Conservation (phyloP, 345 rosid species). For the Brassica cretica region DNA sequence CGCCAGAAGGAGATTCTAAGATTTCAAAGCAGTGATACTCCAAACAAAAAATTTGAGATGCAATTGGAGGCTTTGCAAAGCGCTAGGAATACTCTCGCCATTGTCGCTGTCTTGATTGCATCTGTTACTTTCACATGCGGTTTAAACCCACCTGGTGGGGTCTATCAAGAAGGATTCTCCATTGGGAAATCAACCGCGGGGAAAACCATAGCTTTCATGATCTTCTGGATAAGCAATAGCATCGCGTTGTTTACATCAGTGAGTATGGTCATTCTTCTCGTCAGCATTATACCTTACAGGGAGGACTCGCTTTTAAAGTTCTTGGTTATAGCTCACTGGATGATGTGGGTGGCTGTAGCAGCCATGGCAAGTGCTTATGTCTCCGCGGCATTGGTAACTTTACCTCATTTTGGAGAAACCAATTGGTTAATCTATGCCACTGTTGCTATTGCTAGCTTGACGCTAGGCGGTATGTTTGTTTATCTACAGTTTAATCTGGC, state of each 20-base stretch:
- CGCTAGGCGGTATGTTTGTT: constrained; percentile 4
- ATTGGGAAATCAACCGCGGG: constrained; percentile 12
- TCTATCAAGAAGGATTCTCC: neutral
- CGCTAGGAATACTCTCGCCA: constrained; percentile 7
- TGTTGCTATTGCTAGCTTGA: constrained; percentile 14
- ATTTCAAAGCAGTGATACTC: neutral
- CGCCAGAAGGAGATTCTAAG: constrained; percentile 3
- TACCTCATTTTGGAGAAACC: constrained; percentile 14
- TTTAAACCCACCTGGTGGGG: constrained; percentile 21
- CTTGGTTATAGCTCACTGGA: constrained; percentile 33
- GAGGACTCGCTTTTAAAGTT: constrained; percentile 24
- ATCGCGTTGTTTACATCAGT: constrained; percentile 45
- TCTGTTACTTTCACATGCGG: constrained; percentile 25
- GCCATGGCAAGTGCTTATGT: constrained; percentile 44
- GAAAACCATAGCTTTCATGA: constrained; percentile 35
- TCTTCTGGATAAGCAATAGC: constrained; percentile 41
- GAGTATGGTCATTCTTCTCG: constrained; percentile 38
- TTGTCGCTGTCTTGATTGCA: constrained; percentile 11
- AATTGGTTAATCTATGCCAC: constrained; percentile 29
- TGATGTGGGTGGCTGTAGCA: constrained; percentile 43
- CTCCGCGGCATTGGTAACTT: constrained; percentile 31
- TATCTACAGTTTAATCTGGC: constrained; percentile 7
- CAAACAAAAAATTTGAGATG: neutral
- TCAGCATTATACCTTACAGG: constrained; percentile 36
- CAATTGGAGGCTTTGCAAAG: constrained; percentile 14